Percentiles rank a stretch among this genome's conserved stretches.
These are phyloP conservation scores for Beauveria bassiana DNA, from an alignment of 2,329 filamentous ascomycete species.

Conservation along the genomic window DNA sequence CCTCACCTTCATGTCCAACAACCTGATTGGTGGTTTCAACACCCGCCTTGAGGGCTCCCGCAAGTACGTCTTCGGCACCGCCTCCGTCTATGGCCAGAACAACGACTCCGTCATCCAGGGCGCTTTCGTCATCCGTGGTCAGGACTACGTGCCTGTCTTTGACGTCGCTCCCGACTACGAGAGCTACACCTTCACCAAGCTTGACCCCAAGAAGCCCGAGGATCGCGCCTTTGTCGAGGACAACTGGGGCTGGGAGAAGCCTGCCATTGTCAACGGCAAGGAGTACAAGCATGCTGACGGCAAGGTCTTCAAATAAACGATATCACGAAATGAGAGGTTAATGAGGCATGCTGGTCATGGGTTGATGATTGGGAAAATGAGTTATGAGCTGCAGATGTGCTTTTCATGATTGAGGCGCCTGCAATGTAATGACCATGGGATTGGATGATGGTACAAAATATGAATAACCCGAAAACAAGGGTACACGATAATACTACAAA, in stretches of 20 bases:
- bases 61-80: conserved; percentile 93
- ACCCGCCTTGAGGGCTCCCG: conserved; percentile 91
- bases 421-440: conserved; percentile 4
- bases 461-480: neutral
- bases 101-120: conserved; percentile 88
- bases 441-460: neutral
- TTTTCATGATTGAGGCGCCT: conserved; percentile 3
- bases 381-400: conserved; percentile 12
- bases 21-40: conserved; percentile 98
- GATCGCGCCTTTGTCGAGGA: conserved; percentile 81
- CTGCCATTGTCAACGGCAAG: conserved; percentile 74
- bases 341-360: conserved; percentile 27
- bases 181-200: conserved; percentile 94
- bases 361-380: conserved; percentile 15
- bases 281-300: conserved; percentile 80
- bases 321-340: conserved; percentile 16
- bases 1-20: conserved; percentile 97
- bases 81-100: conserved; percentile 81
- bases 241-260: conserved; percentile 89
- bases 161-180: conserved; percentile 96
- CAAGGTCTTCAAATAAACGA: conserved; percentile 95
- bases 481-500: neutral
- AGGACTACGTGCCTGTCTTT: conserved; percentile 79
- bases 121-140: conserved; percentile 89
- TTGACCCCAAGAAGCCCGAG: conserved; percentile 78